A percentile compares a stretch with the other conserved stretches of the same genome.
These are phyloP conservation scores for Volvox africanus DNA, from an alignment of 139 green algal genomes.

Conservation along the genomic window DNA sequence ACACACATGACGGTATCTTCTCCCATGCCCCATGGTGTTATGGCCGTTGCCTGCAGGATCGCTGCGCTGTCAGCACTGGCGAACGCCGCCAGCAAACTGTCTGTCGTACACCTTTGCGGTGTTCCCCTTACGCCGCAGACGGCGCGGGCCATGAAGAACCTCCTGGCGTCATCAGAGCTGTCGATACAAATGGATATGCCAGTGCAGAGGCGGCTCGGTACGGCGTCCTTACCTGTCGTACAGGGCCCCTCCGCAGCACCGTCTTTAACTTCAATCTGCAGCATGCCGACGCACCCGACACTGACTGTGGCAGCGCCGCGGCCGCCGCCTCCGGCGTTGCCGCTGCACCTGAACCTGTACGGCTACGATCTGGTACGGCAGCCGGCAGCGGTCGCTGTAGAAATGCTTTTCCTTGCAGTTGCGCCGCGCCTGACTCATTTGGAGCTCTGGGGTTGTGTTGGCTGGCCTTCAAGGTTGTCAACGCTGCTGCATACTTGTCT, in stretches of 20 bases:
- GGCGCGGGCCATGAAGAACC: background rate
- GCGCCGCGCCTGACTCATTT: background rate
- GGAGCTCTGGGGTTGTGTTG: conserved; percentile 13
- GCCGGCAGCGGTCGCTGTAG: background rate
- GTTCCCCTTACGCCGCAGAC: background rate
- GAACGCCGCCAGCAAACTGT: background rate
- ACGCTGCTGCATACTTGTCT: background rate
- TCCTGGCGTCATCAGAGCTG: background rate
- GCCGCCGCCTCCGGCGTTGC: background rate
- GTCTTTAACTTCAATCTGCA: no score
- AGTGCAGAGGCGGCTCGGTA: no score
- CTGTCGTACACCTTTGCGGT: background rate
- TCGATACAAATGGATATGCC: no score
- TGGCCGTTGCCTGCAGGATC: background rate
- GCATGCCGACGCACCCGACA: no score
- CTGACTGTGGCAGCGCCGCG: background rate
- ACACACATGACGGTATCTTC: background rate
- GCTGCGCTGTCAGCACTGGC: background rate
- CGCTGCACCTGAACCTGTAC: conserved; percentile 13
- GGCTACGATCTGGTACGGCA: background rate
- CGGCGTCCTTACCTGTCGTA: no score
- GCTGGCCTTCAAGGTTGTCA: background rate
- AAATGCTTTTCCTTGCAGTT: background rate
- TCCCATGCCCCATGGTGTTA: background rate
- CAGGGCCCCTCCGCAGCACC: no score